These are phyloP conservation scores for Blastomyces silverae DNA, from an alignment of 2,329 filamentous ascomycete species.

Conservation along the genomic window DNA sequence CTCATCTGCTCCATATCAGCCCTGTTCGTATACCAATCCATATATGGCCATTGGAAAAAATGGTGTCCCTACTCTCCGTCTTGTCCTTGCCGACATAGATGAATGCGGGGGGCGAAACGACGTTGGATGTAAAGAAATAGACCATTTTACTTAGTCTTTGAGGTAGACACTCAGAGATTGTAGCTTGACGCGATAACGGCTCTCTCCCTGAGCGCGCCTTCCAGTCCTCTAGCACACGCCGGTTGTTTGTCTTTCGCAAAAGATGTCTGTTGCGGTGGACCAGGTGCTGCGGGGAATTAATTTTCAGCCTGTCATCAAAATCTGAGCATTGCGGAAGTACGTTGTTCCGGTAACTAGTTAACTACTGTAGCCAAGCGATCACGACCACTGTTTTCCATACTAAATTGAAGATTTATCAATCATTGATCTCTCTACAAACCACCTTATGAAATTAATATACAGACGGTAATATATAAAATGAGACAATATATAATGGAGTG, in stretches of 20 bases:
- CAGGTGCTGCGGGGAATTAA: background rate
- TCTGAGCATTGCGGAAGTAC: no score
- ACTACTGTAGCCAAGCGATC: no score
- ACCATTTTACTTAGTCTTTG: constrained; percentile 59
- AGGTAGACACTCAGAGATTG: background rate
- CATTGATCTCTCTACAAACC: no score
- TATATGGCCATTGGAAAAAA: constrained; percentile 12
- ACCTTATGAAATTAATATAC: no score
- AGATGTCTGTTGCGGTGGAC: no score
- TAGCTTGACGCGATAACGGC: background rate
- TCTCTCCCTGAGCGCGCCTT: background rate
- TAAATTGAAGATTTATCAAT: no score
- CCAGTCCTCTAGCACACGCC: background rate
- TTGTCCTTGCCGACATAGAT: constrained; percentile 99
- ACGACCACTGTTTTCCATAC: no score
- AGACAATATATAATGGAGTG: no score
- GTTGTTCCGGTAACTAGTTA: no score
- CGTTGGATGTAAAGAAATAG: constrained; percentile 87
- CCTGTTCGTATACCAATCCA: constrained; percentile 13
- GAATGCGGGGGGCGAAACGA: constrained; percentile 72
- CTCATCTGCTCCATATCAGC: constrained; percentile 60
- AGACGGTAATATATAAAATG: no score
- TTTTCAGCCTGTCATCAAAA: background rate
- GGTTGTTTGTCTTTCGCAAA: background rate
- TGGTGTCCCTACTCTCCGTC: constrained; percentile 70